Evolutionary conservation across 495 filamentous ascomycete genomes (phyloP), one percentile per base, ranked within the genome.

Genomic region (Peziza echinospora): DNA sequence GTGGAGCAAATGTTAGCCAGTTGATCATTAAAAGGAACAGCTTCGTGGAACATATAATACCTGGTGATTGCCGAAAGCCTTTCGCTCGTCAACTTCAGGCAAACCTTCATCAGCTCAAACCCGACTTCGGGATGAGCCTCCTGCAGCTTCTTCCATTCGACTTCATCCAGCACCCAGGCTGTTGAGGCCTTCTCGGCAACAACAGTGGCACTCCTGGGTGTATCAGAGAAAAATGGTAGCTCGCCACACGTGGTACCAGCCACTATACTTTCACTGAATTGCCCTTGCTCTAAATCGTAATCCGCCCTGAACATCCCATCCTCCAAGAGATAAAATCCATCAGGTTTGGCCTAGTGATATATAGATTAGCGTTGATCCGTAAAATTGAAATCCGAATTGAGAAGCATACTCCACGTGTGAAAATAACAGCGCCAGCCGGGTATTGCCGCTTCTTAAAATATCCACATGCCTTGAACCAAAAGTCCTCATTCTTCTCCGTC

Each of bases 191-290:
- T 74, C 56, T 94, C 86, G 0, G 80, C 78, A 46, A 75, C 67
- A 21, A 92, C 84, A 1, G 82, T 93, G 16, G 83, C 83, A 5
- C 84, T 94, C 28, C 89, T 71, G 23, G 73, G 70, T 0, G 85
- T 93, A 55, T 84, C 80, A 13, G 77, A 80, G 63, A 97, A 97
- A 66, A 97, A 97, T 0, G 89, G 89, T 45, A 96, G 63, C 63
- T 97, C 89, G 22, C 89, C 89, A 56, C 87, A 94, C 8, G 89
- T 93, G 21, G 87, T 85, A 21, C 89, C 89, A 6, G 84, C 84
- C 2, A 94, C 81, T 37, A 97, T 93, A 50, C 83, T 78, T 58
- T 97, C 89, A 42, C 76, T 85, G 54, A 84, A 81, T 51, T 72
- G 71, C 5, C 91, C 89, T 60, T 94, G 89, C 1, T 87, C 83